phyloP scores from a whole-genome alignment of 1,139 yeast genomes.

The Nakaseomyces uthaithaninus region DNA sequence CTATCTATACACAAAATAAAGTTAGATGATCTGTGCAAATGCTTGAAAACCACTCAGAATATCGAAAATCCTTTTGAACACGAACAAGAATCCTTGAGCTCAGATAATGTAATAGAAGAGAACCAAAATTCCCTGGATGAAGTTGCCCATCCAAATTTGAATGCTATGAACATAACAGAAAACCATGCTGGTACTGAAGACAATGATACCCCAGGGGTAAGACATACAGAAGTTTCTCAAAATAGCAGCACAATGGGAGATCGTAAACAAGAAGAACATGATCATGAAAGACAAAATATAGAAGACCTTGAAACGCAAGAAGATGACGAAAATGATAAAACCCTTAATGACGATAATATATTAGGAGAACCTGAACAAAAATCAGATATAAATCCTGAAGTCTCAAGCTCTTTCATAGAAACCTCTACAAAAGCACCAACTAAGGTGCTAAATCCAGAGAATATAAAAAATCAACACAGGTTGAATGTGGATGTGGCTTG shows the following conservation, averaged over 20 bases:
- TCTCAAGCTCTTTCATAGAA: neutral
- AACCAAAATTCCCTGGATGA: too few species aligned
- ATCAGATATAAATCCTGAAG: too few species aligned
- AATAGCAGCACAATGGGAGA: neutral
- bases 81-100: too few species aligned
- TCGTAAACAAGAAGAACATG: neutral
- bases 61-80: slow-evolving; percentile 37
- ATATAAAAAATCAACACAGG: slow-evolving; percentile 32
- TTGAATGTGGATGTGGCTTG: slow-evolving; percentile 75
- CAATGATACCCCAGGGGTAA: slow-evolving; percentile 10
- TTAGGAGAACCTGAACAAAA: too few species aligned
- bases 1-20: slow-evolving; percentile 77
- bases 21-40: slow-evolving; percentile 58
- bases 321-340: neutral
- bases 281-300: neutral
- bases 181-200: too few species aligned
- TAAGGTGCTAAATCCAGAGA: slow-evolving; percentile 33
- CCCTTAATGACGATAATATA: neutral
- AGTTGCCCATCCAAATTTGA: too few species aligned
- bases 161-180: too few species aligned
- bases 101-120: too few species aligned
- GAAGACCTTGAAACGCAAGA: neutral
- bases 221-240: slow-evolving; percentile 1
- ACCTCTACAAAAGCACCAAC: slow-evolving; percentile 11
- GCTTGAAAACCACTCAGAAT: slow-evolving; percentile 41